Conservation (phyloP, 2,329 filamentous ascomycete species). For the Verticillium isaacii region DNA sequence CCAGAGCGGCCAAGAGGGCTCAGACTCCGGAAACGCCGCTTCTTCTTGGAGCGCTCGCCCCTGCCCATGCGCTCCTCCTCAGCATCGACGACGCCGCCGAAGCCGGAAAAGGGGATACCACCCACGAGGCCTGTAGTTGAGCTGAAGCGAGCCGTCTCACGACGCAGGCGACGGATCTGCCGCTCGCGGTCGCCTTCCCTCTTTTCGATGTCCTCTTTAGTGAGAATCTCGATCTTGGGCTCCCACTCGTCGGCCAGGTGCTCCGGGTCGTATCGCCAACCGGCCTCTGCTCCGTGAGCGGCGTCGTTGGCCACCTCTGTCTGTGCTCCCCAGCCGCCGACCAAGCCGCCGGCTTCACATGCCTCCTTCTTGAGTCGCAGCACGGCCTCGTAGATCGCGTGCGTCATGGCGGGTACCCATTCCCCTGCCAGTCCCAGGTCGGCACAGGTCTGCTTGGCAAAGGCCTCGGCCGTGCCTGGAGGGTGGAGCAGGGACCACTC, state of each 20-base stretch:
- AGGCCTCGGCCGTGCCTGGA: constrained; percentile 84
- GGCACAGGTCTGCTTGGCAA: constrained; percentile 87
- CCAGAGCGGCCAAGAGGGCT: constrained; percentile 69
- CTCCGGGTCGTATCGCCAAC: constrained; percentile 94
- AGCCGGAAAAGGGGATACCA: constrained; percentile 58
- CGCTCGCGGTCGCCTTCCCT: constrained; percentile 90
- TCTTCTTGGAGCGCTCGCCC: constrained; percentile 92
- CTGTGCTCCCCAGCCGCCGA: constrained; percentile 60
- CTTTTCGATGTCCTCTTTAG: constrained; percentile 96
- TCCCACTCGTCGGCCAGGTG: constrained; percentile 82
- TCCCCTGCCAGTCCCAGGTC: constrained; percentile 86
- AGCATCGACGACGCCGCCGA: constrained; percentile 37
- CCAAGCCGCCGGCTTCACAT: constrained; percentile 83
- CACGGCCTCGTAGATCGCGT: constrained; percentile 95
- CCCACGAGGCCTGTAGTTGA: constrained; percentile 78
- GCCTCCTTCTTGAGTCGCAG: constrained; percentile 92
- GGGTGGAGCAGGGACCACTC: constrained; percentile 95
- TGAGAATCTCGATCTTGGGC: constrained; percentile 74
- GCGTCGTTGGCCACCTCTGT: constrained; percentile 84
- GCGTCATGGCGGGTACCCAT: constrained; percentile 91
- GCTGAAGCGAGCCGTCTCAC: constrained; percentile 90
- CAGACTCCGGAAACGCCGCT: constrained; percentile 83
- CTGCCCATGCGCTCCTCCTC: constrained; percentile 84
- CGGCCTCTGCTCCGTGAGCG: constrained; percentile 74
- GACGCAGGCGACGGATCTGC: constrained; percentile 77